Conservation (phyloP, 148 eudicot species). For the Diospyros kaki region DNA sequence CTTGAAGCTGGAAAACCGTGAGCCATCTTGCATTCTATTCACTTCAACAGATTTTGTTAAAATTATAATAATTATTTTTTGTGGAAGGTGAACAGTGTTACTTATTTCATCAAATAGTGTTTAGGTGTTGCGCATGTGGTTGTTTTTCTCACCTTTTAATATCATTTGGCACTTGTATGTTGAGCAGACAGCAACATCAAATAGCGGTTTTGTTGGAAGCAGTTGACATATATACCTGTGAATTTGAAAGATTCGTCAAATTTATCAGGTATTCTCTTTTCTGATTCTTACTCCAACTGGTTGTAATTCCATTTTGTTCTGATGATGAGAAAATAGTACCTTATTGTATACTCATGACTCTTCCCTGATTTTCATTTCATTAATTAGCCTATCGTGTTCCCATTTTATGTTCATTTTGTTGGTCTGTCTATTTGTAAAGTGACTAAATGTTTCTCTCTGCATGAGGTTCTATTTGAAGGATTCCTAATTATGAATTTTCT, state of each 20-base stretch:
- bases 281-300: background rate
- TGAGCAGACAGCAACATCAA: slow-evolving; percentile 53
- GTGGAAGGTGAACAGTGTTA: background rate
- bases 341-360: background rate
- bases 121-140: slow-evolving; percentile 6
- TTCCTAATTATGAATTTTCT: background rate
- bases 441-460: background rate
- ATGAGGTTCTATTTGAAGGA: background rate
- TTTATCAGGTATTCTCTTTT: slow-evolving; percentile 63
- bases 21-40: slow-evolving; percentile 27
- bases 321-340: background rate
- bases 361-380: background rate
- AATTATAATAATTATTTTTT: background rate
- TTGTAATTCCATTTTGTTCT: background rate
- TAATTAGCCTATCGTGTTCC: background rate
- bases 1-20: slow-evolving; percentile 63
- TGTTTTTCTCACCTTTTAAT: background rate
- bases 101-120: slow-evolving; percentile 4
- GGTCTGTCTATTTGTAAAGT: background rate
- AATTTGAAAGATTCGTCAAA: slow-evolving; percentile 73
- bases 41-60: slow-evolving; percentile 10
- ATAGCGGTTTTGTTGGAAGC: slow-evolving; percentile 59
- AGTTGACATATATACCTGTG: slow-evolving; percentile 61
- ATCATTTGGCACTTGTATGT: slow-evolving; percentile 12
- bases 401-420: background rate